A percentile compares a stretch with the other conserved stretches of the same genome.
Evolutionary conservation across 202 grass and related monocot species (phyloP).

Genomic region (Bolboschoenoplectus hybrid): DNA sequence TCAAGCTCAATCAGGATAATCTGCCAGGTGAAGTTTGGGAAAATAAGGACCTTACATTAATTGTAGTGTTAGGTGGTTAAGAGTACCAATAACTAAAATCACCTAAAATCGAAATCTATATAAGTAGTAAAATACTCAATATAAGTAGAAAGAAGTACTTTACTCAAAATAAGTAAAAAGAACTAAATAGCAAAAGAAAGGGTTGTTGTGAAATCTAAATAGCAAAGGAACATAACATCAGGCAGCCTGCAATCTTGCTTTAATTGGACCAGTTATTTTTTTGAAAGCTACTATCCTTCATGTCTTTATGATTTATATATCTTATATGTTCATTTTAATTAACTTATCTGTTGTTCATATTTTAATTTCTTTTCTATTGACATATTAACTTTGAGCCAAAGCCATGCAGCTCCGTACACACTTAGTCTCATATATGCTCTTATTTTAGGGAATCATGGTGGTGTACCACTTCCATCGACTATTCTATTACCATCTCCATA

Average conservation of each 20-base stretch:
- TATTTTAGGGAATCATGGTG: neutral
- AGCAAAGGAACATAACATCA: slow-evolving; percentile 9
- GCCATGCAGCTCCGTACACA: neutral
- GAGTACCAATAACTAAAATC: neutral
- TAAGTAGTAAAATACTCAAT: neutral
- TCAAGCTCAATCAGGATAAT: neutral
- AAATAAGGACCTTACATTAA: neutral
- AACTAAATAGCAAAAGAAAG: neutral
- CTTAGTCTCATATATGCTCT: neutral
- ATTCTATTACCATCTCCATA: neutral
- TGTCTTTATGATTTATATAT: neutral
- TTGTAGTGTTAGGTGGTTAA: neutral
- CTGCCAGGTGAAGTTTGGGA: neutral
- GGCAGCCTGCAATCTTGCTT: neutral
- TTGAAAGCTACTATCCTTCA: neutral
- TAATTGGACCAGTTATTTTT: neutral
- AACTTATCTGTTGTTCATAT: neutral
- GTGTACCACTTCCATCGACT: neutral
- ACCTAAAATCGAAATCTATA: neutral
- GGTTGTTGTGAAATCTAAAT: neutral
- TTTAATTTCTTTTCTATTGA: neutral
- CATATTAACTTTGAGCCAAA: neutral
- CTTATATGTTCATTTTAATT: neutral
- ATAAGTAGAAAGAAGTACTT: neutral
- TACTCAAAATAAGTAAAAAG: neutral